Evolutionary conservation across 345 rosid genomes (phyloP).

Genomic region (Salix caprea): DNA sequence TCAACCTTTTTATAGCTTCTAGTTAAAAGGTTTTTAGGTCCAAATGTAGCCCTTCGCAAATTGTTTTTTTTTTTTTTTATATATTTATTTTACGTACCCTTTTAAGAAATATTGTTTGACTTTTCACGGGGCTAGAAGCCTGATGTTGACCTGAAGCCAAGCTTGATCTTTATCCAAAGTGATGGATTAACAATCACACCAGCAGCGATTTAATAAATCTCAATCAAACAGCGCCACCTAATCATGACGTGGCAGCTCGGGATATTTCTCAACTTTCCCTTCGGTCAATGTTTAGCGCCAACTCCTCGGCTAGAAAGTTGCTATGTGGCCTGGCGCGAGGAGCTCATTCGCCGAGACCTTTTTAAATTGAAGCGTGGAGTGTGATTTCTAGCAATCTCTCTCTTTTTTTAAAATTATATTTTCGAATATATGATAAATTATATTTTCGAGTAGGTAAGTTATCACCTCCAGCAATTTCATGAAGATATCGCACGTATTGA

Average conservation of each 20-base stretch:
- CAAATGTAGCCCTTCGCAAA: background rate
- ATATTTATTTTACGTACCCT: background rate
- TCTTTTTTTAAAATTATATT: no score
- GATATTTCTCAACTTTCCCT: background rate
- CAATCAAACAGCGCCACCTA: background rate
- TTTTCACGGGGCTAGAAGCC: background rate
- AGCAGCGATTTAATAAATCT: background rate
- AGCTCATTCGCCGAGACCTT: no score
- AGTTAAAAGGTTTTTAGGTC: no score
- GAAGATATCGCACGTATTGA: no score
- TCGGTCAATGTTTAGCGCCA: background rate
- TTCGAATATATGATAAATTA: no score
- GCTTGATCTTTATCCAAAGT: background rate
- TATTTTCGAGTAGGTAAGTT: no score
- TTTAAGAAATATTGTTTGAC: background rate
- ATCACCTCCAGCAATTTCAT: no score
- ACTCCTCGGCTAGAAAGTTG: background rate
- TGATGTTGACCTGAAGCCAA: slow-evolving; percentile 10
- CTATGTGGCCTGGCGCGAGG: background rate
- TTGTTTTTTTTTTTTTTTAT: background rate
- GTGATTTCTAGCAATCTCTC: no score
- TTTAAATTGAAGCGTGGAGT: no score
- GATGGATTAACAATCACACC: slow-evolving; percentile 2
- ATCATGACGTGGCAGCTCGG: background rate
- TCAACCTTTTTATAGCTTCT: no score